Evolutionary conservation across 106 monocot genomes (phyloP).

Genomic region (Phalaenopsis aphrodite): DNA sequence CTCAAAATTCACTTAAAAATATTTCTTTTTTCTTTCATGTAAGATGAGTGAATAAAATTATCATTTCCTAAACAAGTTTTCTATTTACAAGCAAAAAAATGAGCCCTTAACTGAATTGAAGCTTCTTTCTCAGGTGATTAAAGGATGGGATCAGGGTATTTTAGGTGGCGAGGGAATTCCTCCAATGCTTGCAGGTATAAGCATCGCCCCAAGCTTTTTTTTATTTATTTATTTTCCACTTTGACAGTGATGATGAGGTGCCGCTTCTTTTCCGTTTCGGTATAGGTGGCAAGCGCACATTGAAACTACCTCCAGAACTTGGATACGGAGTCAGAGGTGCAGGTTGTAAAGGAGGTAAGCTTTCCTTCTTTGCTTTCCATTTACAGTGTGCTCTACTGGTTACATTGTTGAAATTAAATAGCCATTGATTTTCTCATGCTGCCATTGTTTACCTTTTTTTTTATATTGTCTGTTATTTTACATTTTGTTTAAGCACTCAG

Average conservation of each 20-base stretch:
- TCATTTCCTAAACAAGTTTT: too few species aligned
- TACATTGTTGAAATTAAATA: too few species aligned
- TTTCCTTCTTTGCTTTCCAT: background rate
- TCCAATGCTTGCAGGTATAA: constrained; percentile 80
- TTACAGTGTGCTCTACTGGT: too few species aligned
- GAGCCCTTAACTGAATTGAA: too few species aligned
- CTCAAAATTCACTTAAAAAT: too few species aligned
- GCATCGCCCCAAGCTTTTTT: background rate
- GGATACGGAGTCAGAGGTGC: constrained; percentile 87
- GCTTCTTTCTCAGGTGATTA: constrained; percentile 52
- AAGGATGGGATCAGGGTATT: constrained; percentile 96
- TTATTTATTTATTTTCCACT: background rate
- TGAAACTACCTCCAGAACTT: constrained; percentile 84
- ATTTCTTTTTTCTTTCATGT: too few species aligned
- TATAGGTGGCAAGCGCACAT: constrained; percentile 78
- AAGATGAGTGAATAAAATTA: too few species aligned
- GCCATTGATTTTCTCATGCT: too few species aligned
- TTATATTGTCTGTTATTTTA: too few species aligned
- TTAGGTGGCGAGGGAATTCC: constrained; percentile 87
- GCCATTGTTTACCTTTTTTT: too few species aligned
- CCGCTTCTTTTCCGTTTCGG: background rate
- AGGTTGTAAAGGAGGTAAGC: constrained; percentile 84
- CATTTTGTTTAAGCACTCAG: too few species aligned
- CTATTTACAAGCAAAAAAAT: too few species aligned
- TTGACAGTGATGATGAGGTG: background rate